Evolutionary conservation across 306 rosid genomes (phyloP), one percentile per base, ranked within the genome.

Genomic region (Rosa multiflora): DNA sequence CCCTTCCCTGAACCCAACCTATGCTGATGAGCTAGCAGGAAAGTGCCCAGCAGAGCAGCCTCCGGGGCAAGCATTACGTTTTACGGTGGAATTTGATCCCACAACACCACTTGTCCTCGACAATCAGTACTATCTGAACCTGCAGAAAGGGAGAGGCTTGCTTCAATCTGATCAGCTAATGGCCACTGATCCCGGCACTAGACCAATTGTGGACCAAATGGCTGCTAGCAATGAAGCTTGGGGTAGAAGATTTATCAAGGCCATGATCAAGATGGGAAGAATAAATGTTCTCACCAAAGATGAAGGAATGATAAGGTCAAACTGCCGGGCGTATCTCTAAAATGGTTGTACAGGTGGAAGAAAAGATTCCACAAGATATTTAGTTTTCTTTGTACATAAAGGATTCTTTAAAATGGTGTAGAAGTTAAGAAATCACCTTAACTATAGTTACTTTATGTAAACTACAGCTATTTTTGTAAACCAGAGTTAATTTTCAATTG

Each of bases 231-330:
- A 51, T 1, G 9, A 0, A 9, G 1, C 18, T 75, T 94, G 89
- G 80, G 2, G 47, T 3, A 35, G 11, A 21, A 80, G 21, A 58
- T 90, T 94, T 64, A 17, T 51, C 48, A 77, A 56, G 9, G 76
- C 84, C 42, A 83, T 91, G 83, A 1, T 5, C 47, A 83, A 44
- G 79, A 0, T 90, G 51, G 79, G 82, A 55, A 12, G 83, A 15
- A 0, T 80, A 12, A 61, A 85, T 35, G 95, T 90, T 17, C 71
- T 85, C n/a, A 86, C 89, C 0, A 88, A 86, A n/a, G 40, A 15
- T 0, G 13, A 70, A 5, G 98, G 97, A 14, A 86, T 90, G 78
- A 81, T 90, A 11, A 83, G 98, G 83, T 89, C 66, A 62, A 81
- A 62, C 63, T 94, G 98, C 44, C 87, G 92, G 75, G 70, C 82